Conservation (phyloP, 352 stramenopile genomes). For the Thraustotheca clavata region DNA sequence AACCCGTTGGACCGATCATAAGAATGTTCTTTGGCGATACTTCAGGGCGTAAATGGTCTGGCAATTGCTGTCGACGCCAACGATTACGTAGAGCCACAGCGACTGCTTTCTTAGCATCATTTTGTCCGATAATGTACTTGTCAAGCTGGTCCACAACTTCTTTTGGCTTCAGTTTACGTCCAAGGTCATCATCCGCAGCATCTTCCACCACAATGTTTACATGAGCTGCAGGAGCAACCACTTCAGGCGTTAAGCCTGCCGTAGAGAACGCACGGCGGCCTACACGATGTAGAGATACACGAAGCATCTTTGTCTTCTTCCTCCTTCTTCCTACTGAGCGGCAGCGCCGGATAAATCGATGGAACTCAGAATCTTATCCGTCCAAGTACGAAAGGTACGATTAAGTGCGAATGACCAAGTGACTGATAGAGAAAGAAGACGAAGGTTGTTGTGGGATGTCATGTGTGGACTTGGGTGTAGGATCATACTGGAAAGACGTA, state of each 20-base stretch:
- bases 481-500: too few species aligned
- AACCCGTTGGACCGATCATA: slow-evolving; percentile 98
- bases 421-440: background rate
- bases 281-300: background rate
- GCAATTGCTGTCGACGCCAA: slow-evolving; percentile 93
- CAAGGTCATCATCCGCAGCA: slow-evolving; percentile 15
- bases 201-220: slow-evolving; percentile 21
- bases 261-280: background rate
- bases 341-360: slow-evolving; percentile 12
- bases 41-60: slow-evolving; percentile 77
- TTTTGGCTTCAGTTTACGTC: slow-evolving; percentile 65
- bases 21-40: slow-evolving; percentile 99
- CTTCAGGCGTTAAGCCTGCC: background rate
- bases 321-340: background rate
- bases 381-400: background rate
- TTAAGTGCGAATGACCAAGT: background rate
- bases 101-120: slow-evolving; percentile 95
- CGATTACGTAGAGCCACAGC: slow-evolving; percentile 97
- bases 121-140: slow-evolving; percentile 95
- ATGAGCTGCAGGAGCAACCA: background rate
- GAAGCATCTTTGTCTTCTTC: background rate
- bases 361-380: background rate
- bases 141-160: slow-evolving; percentile 92
- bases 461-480: too few species aligned
- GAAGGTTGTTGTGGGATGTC: too few species aligned